Base-by-base conservation (phyloP, 495 filamentous ascomycete species). In the Monascus purpureus region DNA sequence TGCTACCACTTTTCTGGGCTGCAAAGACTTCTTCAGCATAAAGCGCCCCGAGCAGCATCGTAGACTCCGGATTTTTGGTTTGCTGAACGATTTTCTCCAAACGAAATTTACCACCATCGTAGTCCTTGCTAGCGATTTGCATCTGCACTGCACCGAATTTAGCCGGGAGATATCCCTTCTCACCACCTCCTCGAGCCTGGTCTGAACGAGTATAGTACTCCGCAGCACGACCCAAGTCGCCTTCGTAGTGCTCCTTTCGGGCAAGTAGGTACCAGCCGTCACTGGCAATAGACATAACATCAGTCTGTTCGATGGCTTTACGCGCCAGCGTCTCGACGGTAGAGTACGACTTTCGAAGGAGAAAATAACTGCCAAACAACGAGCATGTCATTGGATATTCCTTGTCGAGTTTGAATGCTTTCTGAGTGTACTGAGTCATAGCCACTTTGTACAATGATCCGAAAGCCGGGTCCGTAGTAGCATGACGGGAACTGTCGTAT, bases 201-300 rank as follows among this genome's bases (percentile, higher is more conserved):
- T 97, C 92, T 1, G 92, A 82, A 37, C 81, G 75, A 23, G 72
- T 68, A 52, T 96, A 97, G 49, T 73, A 90, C 33, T 92, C 82
- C 8, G 61, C 63, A 4, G 90, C 86, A 25, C 68, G 73, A 8
- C 75, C 56, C 13, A 65, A 45, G 31, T 94, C 74, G 17, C 63
- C 58, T 38, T 68, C 63, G 25, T 80, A 82, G 53, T 97, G 90
- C 38, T 82, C 77, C 46, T 92, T 94, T 27, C 86, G 67, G 8
- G 82, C 90, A 9, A 96, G 73, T 3, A 93, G 58, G 55, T 93
- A 96, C 85, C 85, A 95, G 13, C 88, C 90, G 45, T 97, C 90
- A 50, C 85, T 93, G 2, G 87, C 87, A 49, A 96, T 82, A 8
- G 82, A 78, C 53, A 92, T 87, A 39, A 95, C 86, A 49, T 97